A percentile compares a stretch with the other conserved stretches of the same genome.
Conservation (phyloP, 2,329 filamentous ascomycete genomes). For the Clonostachys rosea region DNA sequence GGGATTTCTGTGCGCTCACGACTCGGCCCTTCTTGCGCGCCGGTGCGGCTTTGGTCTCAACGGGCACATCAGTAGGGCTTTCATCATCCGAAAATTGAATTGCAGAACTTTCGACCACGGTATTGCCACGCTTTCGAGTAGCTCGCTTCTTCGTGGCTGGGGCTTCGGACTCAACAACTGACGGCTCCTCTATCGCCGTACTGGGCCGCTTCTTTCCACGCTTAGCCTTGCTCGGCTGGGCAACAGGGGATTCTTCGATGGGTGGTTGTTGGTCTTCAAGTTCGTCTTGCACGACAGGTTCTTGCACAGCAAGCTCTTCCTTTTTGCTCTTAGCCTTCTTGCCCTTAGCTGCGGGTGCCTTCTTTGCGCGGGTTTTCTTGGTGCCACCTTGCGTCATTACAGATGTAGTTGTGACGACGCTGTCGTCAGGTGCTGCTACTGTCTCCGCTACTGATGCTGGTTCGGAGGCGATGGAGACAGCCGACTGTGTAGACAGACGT, state of each 20-base stretch:
- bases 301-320: conserved; percentile 34
- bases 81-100: conserved; percentile 30
- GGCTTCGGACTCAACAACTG: conserved; percentile 32
- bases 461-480: conserved; percentile 45
- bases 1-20: conserved; percentile 17
- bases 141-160: conserved; percentile 57
- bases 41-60: conserved; percentile 16
- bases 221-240: conserved; percentile 30
- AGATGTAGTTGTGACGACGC: conserved; percentile 53
- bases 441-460: conserved; percentile 38
- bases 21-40: conserved; percentile 38
- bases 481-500: conserved; percentile 56
- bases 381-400: conserved; percentile 50
- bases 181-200: conserved; percentile 49
- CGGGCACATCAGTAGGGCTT: conserved; percentile 1
- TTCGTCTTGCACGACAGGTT: conserved; percentile 18
- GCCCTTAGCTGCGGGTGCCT: conserved; percentile 39
- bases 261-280: conserved; percentile 7
- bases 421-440: conserved; percentile 47
- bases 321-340: conserved; percentile 38
- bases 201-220: conserved; percentile 61
- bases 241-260: conserved; percentile 13
- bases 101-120: conserved; percentile 29
- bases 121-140: conserved; percentile 43
- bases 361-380: conserved; percentile 56